phyloP scores from a whole-genome alignment of 1,284 basidiomycete species.

The Apiotrichum gamsii region DNA sequence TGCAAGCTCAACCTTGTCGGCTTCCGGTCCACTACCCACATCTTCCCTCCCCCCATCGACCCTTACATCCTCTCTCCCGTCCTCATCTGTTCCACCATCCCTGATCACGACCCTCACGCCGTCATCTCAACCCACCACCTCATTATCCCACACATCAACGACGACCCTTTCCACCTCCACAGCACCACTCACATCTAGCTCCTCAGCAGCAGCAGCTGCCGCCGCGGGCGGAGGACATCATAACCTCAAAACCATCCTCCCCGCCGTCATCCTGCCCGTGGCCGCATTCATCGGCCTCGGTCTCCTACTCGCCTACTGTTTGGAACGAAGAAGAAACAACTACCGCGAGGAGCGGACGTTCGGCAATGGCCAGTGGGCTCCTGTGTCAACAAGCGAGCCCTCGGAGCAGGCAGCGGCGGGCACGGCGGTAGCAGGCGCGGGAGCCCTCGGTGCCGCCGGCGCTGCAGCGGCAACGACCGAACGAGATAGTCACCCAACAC shows the following conservation, averaged over 20 bases:
- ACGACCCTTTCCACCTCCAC: no score
- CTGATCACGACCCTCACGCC: no score
- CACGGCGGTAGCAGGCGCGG: background rate
- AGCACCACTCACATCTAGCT: background rate
- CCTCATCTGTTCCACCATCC: background rate
- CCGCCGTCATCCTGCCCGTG: constrained; percentile 1
- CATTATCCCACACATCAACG: background rate
- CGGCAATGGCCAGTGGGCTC: background rate
- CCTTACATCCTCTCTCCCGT: no score
- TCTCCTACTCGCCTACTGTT: background rate
- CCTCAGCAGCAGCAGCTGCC: background rate
- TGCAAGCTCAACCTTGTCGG: no score
- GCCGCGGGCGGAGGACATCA: background rate
- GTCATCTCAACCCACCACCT: background rate
- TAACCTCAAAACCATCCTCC: background rate
- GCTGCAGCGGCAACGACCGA: background rate
- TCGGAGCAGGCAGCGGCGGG: background rate
- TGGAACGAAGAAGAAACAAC: background rate
- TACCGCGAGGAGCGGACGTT: background rate
- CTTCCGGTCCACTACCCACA: no score
- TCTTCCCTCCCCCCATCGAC: no score
- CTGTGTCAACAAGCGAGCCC: background rate
- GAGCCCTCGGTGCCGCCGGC: background rate
- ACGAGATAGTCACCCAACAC: no score
- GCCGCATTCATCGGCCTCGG: background rate